Percentiles rank a stretch among this genome's conserved stretches.
These are phyloP conservation scores for Dactylonectria estremocensis DNA, from an alignment of 2,329 filamentous ascomycete species.

Conservation along the genomic window DNA sequence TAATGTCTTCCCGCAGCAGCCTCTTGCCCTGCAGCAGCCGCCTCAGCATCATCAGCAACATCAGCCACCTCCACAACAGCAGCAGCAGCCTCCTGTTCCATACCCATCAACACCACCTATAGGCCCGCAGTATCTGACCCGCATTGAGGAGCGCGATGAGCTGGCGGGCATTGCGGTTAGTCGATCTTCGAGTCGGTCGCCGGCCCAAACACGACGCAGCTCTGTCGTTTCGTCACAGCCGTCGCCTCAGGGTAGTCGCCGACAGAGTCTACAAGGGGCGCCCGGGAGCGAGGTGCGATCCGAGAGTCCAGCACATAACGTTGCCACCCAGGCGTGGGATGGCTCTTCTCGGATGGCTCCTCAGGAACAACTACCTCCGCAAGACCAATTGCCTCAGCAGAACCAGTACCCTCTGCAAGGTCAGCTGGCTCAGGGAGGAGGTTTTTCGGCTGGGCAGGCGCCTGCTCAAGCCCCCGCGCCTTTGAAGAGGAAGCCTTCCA, in stretches of 20 bases:
- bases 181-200: conserved; percentile 38
- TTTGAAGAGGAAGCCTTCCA: conserved; percentile 41
- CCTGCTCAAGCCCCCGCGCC: conserved; percentile 23
- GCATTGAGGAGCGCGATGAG: conserved; percentile 49
- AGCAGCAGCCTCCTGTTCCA: background rate
- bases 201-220: conserved; percentile 31
- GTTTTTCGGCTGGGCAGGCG: conserved; percentile 23
- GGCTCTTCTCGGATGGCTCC: conserved; percentile 7
- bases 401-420: conserved; percentile 14
- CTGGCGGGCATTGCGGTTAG: conserved; percentile 30
- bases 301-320: conserved; percentile 24
- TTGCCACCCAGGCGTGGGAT: conserved; percentile 13
- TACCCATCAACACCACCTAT: conserved; percentile 8
- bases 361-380: conserved; percentile 31
- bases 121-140: conserved; percentile 36
- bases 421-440: background rate
- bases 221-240: conserved; percentile 38
- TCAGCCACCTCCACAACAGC: background rate
- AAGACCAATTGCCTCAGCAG: conserved; percentile 15
- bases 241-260: conserved; percentile 40
- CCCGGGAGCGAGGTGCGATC: conserved; percentile 6
- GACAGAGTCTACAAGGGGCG: conserved; percentile 41
- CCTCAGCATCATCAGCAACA: conserved; percentile 27
- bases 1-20: conserved; percentile 3
- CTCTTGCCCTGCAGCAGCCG: background rate